Percentiles rank a stretch among this genome's conserved stretches.
Evolutionary conservation across 2,329 filamentous ascomycete genomes (phyloP).

Genomic region (Cytospora chrysosperma): DNA sequence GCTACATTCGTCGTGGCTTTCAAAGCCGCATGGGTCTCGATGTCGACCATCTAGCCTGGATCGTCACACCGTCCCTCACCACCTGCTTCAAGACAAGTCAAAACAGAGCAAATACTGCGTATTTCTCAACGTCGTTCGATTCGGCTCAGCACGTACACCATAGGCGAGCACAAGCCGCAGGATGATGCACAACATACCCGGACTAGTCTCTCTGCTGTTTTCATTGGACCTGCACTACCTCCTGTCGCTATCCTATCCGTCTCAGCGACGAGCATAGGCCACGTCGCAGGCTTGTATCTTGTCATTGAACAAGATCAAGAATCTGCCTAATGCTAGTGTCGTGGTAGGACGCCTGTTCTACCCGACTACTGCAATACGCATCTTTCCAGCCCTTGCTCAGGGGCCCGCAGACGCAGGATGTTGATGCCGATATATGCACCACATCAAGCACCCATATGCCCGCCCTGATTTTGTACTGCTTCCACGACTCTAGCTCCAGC

Average conservation of each 20-base stretch:
- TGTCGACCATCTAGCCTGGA: neutral
- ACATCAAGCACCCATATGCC: neutral
- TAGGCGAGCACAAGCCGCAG: neutral
- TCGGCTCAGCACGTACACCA: neutral
- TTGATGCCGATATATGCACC: neutral
- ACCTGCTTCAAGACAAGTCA: neutral
- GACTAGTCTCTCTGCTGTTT: neutral
- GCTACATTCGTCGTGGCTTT: neutral
- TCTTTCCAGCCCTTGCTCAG: neutral
- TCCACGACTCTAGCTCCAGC: constrained; percentile 10
- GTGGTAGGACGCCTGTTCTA: neutral
- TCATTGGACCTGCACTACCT: neutral
- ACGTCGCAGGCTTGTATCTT: constrained; percentile 9
- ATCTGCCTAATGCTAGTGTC: constrained; percentile 1
- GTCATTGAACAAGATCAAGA: neutral
- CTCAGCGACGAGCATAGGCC: neutral
- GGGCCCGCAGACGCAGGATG: constrained; percentile 1
- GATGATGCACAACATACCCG: neutral
- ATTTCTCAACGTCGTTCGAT: neutral
- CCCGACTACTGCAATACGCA: neutral
- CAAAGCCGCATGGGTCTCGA: neutral
- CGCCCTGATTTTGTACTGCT: neutral
- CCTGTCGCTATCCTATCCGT: neutral
- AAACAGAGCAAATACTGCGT: neutral
- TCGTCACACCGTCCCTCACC: neutral